Base-by-base conservation (phyloP, 2,329 filamentous ascomycete genomes). In the Aspergillus uvarum region DNA sequence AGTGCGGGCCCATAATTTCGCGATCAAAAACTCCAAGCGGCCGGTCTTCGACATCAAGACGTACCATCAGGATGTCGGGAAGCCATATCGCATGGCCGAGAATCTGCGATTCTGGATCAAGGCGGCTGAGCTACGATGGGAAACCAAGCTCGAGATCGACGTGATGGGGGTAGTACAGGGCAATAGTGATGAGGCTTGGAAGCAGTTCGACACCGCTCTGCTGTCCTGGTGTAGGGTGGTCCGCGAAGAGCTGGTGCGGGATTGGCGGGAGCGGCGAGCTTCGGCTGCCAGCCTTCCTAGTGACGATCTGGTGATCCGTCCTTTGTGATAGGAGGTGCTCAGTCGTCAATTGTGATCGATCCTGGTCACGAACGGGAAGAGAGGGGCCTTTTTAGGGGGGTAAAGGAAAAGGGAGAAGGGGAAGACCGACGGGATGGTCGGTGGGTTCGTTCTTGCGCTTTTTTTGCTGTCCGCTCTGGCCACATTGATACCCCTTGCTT, bases 81-180 rank as follows among this genome's bases (percentile, higher is more conserved):
- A 98, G 77, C 95, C 95, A 0, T 99, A 99, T 75, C 89, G 95
- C 52, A 89, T 89, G 63, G 92, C 93, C 3, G 95, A 99, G 68
- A 99, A 99, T 74, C 82, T 99, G 63, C 87, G 92, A 47, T 99
- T 90, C 81, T 99, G 95, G 94, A 85, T 90, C 77, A 99, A 99
- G 80, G 95, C 94, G 1, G 92, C 93, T 7, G 93, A 99, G 78
- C 82, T 98, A 60, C 87, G 95, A 58, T 99, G 94, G 88, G 95
- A 98, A 77, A 85, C 93, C 44, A 85, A 90, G 67, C 81, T 98
- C 54, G 86, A 89, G 64, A 83, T 96, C 56, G 92, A 97, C 70
- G 91, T 94, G 22, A 88, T 96, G 76, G 92, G 89, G 29, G 85
- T 97, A 7, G 93, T 96, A 22, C 89, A 93, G 71, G 89, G 88